Base-by-base conservation (phyloP, 441 rosid species). In the Populus hybrid region DNA sequence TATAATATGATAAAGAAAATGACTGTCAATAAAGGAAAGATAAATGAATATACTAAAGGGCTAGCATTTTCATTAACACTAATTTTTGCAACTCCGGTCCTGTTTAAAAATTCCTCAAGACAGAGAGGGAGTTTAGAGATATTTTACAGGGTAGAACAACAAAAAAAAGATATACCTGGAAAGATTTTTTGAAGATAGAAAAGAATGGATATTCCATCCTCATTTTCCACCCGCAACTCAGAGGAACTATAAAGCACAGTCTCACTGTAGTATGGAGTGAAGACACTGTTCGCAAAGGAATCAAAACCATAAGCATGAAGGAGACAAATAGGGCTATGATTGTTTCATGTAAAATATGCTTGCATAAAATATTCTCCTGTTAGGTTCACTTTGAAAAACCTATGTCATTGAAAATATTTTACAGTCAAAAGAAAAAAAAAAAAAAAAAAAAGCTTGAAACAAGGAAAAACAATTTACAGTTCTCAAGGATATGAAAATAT, bases 221-320 rank as follows among this genome's bases (percentile, higher is more conserved):
- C 99, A 84, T 97, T 97, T 89, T 97, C 98, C 35, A 87, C 89
- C 77, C 91, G 95, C 84, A 97, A 83, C 14, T 97, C 99, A 65
- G 94, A 88, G 82, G 90, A 87, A 84, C 99, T 94, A 88, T 97
- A 97, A 73, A 97, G 88, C 73, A 97, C 99, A 74, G 99, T 97
- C 92, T 97, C 99, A 67, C 98, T 97, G 90, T 97, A 97, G 90
- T 97, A 97, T n/a, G 99, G 99, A 57, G 99, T 97, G 88, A 97
- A 97, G 78, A 97, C 98, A 81, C 99, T 97, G 79, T 84, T 78
- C 71, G 69, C 80, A 84, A 81, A 82, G 38, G 73, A 69, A 40
- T 19, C n/a, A 61, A 67, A 9, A 32, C 34, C 5, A 32, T 18
- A 7, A 26, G 28, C 26, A 35, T 46, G 9, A 12, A 1, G 11